Evolutionary conservation across 441 rosid genomes (phyloP).

Genomic region (Rhodomyrtus psidioides): DNA sequence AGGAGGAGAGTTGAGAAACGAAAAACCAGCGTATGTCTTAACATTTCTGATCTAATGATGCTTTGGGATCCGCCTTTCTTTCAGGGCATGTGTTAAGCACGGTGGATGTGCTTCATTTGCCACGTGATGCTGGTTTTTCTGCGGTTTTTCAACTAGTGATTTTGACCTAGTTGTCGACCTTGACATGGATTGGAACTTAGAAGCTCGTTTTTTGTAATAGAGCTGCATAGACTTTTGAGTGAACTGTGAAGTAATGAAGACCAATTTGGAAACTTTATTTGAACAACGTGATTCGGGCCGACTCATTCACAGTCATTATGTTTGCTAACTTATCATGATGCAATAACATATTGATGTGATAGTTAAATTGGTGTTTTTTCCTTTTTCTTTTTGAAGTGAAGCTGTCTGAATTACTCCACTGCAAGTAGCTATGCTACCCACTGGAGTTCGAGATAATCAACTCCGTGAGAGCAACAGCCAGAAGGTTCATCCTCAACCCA

Average conservation of each 20-base stretch:
- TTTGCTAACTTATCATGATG: neutral
- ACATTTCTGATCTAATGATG: neutral
- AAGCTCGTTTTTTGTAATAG: neutral
- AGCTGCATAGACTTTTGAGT: neutral
- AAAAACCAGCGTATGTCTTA: neutral
- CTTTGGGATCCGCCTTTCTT: neutral
- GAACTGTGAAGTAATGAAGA: neutral
- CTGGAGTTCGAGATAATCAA: slow-evolving; percentile 85
- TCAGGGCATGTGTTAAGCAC: neutral
- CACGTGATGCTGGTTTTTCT: neutral
- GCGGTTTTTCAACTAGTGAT: neutral
- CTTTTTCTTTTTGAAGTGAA: slow-evolving; percentile 3
- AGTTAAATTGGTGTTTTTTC: neutral
- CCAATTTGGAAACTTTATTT: neutral
- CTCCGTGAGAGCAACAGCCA: slow-evolving; percentile 78
- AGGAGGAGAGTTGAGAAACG: neutral
- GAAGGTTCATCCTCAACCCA: slow-evolving; percentile 93
- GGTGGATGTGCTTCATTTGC: neutral
- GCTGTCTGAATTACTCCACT: slow-evolving; percentile 15
- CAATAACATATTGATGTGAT: neutral
- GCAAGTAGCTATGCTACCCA: slow-evolving; percentile 77
- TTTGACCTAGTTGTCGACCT: neutral
- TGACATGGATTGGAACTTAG: neutral
- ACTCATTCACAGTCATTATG: neutral
- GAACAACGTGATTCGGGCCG: neutral